Conservation (phyloP, 108 stramenopile species). For the Cylindrotheca closterium region DNA sequence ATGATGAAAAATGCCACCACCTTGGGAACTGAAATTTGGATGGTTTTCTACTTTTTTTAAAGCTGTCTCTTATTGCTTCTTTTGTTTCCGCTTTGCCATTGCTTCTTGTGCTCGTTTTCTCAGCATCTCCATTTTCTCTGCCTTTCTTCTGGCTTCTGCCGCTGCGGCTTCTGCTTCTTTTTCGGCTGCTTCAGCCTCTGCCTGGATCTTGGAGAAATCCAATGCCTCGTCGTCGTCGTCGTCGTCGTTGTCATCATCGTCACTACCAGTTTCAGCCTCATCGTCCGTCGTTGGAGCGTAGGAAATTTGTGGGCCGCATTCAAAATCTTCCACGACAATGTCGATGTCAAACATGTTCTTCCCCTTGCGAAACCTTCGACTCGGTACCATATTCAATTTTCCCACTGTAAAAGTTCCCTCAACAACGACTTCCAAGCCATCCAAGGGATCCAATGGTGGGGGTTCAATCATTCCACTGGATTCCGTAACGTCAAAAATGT, state of each 20-base stretch:
- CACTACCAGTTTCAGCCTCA: too few relatives aligned
- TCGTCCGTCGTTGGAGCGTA: background rate
- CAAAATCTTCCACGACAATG: constrained; percentile 28
- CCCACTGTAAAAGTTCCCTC: constrained; percentile 67
- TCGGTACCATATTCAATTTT: constrained; percentile 48
- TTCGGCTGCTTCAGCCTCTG: constrained; percentile 23
- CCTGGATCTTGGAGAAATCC: background rate
- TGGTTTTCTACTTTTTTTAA: too few relatives aligned
- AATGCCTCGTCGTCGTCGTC: background rate
- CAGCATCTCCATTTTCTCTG: constrained; percentile 76
- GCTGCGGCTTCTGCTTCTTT: constrained; percentile 36
- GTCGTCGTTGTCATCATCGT: constrained; percentile 1
- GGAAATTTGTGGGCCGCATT: background rate
- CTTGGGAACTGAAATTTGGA: too few relatives aligned
- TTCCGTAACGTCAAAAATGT: constrained; percentile 9
- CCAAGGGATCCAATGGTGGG: constrained; percentile 71
- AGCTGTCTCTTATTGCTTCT: constrained; percentile 9
- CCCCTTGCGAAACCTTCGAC: constrained; percentile 22
- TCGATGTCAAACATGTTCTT: constrained; percentile 47
- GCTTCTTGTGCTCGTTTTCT: constrained; percentile 57
- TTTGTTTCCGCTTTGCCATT: constrained; percentile 44
- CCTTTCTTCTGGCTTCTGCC: constrained; percentile 69
- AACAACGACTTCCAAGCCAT: constrained; percentile 77
- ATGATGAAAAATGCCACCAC: too few relatives aligned
- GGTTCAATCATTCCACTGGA: constrained; percentile 58